Evolutionary conservation across 768 basidiomycete species (phyloP).

Genomic region (Lepiota brunneoincarnata): DNA sequence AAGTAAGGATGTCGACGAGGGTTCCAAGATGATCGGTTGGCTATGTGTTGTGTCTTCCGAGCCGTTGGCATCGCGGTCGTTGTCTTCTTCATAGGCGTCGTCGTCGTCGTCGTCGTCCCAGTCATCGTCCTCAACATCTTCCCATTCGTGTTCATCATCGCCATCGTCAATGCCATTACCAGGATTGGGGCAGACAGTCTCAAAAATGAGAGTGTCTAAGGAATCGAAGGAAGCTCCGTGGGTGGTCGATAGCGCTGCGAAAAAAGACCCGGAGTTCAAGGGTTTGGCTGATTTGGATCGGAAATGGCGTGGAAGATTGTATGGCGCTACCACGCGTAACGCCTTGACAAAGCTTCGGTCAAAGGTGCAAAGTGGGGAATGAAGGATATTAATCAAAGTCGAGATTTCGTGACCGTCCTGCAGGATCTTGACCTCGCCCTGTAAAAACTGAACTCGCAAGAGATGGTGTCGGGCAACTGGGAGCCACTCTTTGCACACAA

Average conservation of each 20-base stretch:
- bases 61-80: no score
- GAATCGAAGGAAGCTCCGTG: neutral
- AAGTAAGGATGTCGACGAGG: neutral
- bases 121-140: no score
- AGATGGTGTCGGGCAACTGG: neutral
- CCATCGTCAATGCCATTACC: neutral
- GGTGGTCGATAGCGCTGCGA: neutral
- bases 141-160: no score
- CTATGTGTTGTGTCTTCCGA: no score
- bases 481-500: neutral
- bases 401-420: neutral
- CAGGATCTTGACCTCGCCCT: neutral
- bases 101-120: no score
- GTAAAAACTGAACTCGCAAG: neutral
- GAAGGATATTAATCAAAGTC: neutral
- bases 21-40: neutral
- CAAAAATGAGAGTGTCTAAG: neutral
- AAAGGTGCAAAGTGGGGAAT: neutral
- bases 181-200: neutral
- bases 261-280: neutral
- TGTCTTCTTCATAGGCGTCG: no score
- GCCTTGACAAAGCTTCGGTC: neutral
- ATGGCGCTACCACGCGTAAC: neutral
- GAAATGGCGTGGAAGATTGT: no score
- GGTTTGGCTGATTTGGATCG: no score